phyloP scores from a whole-genome alignment of 2,329 filamentous ascomycete species.

The Hansfordia pulvinata region DNA sequence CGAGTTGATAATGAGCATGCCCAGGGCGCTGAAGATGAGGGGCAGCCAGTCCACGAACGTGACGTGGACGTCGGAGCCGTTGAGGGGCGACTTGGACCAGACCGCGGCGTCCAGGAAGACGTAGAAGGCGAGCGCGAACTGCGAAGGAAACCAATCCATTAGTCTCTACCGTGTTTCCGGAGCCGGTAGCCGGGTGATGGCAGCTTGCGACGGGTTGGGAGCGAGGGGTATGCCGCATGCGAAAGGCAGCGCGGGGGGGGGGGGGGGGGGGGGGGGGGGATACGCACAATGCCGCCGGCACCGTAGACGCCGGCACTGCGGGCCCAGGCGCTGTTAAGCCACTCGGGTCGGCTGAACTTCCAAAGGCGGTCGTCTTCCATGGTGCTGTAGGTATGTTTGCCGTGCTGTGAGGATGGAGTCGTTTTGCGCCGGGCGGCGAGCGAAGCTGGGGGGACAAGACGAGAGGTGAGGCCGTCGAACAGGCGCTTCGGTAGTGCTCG shows the following conservation, averaged over 20 bases:
- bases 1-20: conserved; percentile 60
- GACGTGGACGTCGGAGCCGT: conserved; percentile 48
- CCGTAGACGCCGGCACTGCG: conserved; percentile 51
- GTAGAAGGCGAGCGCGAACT: conserved; percentile 59
- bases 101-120: conserved; percentile 54
- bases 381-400: conserved; percentile 6
- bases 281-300: conserved; percentile 47
- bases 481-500: no score
- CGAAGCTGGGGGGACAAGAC: no score
- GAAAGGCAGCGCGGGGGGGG: neutral
- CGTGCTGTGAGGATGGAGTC: no score
- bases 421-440: no score
- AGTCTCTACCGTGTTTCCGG: no score
- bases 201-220: no score
- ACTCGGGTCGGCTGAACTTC: conserved; percentile 54
- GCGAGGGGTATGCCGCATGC: no score
- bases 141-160: no score
- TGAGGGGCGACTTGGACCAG: conserved; percentile 48
- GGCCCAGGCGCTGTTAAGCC: conserved; percentile 50
- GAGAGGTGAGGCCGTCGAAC: no score
- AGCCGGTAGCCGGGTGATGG: no score
- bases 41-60: conserved; percentile 59
- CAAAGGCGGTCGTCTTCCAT: conserved; percentile 55
- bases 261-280: neutral
- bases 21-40: conserved; percentile 51